These are phyloP conservation scores for Penicillium sp. DNA, from an alignment of 2,329 filamentous ascomycete genomes.

Conservation along the genomic window DNA sequence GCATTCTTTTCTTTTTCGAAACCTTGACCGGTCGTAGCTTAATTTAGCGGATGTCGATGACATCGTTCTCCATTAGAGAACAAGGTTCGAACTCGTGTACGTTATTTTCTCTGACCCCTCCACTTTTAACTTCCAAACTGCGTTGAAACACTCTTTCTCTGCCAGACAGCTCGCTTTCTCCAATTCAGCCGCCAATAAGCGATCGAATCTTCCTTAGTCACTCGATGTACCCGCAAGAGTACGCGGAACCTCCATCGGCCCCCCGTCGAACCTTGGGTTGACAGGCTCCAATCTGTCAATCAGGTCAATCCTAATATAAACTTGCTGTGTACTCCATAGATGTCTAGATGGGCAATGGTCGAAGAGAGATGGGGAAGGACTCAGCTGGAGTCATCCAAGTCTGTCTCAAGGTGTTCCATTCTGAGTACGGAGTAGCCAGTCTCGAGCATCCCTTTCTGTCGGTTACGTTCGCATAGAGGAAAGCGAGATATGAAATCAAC, in stretches of 20 bases:
- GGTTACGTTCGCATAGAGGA: slow-evolving; percentile 10
- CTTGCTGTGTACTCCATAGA: background rate
- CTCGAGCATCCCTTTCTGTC: background rate
- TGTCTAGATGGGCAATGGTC: background rate
- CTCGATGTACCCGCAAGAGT: slow-evolving; percentile 1
- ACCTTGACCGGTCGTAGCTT: slow-evolving; percentile 19
- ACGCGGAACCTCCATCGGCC: slow-evolving; percentile 2
- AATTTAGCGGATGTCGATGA: slow-evolving; percentile 21
- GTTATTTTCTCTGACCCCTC: background rate
- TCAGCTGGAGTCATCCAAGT: background rate
- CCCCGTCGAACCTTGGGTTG: slow-evolving; percentile 21
- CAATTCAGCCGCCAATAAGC: slow-evolving; percentile 2
- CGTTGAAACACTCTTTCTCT: background rate
- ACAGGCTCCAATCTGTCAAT: slow-evolving; percentile 11
- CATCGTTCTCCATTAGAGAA: slow-evolving; percentile 9
- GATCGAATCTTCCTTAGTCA: slow-evolving; percentile 2
- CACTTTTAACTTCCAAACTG: slow-evolving; percentile 2
- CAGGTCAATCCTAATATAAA: slow-evolving; percentile 20
- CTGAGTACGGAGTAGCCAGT: too few species aligned
- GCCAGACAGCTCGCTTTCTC: background rate
- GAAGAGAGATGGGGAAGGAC: background rate
- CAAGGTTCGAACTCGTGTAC: slow-evolving; percentile 4
- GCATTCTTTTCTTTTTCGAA: slow-evolving; percentile 14
- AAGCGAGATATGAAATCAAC: slow-evolving; percentile 4
- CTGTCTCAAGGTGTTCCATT: background rate